Evolutionary conservation across 345 rosid species (phyloP), one percentile per base, ranked within the genome.

Genomic region (Ceriops zippeliana): DNA sequence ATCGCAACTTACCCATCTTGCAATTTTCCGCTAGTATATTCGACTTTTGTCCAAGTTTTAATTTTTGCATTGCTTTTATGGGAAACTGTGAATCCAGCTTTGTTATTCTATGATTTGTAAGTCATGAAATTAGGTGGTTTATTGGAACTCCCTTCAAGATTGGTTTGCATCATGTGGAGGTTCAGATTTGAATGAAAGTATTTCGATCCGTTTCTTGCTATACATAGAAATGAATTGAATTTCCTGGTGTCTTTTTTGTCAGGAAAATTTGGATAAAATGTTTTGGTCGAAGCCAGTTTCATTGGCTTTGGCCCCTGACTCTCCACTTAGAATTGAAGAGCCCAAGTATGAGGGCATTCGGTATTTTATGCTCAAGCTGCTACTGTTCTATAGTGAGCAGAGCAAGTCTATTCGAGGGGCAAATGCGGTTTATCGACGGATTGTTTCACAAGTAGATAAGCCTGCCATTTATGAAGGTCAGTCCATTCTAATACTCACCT

Each of bases 341-440:
- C 96, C 98, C 13, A 73, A 83, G 35, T 91, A 84, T 67, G 81
- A 78, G 53, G 97, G 99, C 47, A 7, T 91, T 28, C 79, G 79
- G 57, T 86, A 69, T 30, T 63, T 90, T 37, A 49, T 95, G 15
- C 82, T 90, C 28, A 90, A 80, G 84, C 30, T 91, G 70, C 67
- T 91, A 82, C 66, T 91, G 70, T 95, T 90, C 79, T 95, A 95
- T 77, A 90, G 98, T 70, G 88, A 86, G 67, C 96, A 91, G 79
- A 91, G 99, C 90, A 83, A 65, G 75, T 86, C 86, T 64, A 87
- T 91, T 69, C 85, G 98, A 51, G 91, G 90, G 24, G 99, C 99
- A 1, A 91, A 88, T 69, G 91, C 90, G 37, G 86, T 90, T 13
- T 95, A 90, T 76, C 65, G 58, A 49, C 81, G 97, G 26, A 74